Evolutionary conservation across 116 monocot species (phyloP).

Genomic region (Phalaenopsis hybrid): DNA sequence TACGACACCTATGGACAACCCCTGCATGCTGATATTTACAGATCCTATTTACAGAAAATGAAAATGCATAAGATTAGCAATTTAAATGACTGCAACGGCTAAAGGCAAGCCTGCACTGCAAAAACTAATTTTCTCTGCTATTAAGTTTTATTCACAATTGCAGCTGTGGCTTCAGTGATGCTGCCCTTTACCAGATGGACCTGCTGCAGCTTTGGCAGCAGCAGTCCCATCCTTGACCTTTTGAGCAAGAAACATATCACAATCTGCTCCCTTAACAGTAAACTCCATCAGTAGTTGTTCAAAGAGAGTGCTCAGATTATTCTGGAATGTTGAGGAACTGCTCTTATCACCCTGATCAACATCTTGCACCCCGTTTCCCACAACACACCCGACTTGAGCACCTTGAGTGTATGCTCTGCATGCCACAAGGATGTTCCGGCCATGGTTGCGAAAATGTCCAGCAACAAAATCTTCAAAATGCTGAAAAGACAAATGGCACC

Average conservation of each 20-base stretch:
- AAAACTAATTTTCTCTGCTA: not conserved
- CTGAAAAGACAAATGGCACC: constrained; percentile 19
- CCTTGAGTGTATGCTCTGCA: constrained; percentile 62
- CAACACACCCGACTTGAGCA: constrained; percentile 51
- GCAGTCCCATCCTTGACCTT: constrained; percentile 24
- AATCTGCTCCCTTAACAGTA: constrained; percentile 55
- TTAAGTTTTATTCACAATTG: not conserved
- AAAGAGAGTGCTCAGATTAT: constrained; percentile 20
- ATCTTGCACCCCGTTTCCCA: constrained; percentile 37
- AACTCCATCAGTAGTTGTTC: constrained; percentile 60
- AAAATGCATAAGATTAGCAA: not conserved
- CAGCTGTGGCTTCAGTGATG: too few species aligned
- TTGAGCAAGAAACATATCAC: constrained; percentile 33
- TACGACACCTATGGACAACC: not conserved
- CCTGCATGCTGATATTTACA: not conserved
- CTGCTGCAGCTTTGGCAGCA: not conserved
- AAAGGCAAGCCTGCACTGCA: not conserved
- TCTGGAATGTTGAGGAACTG: constrained; percentile 34
- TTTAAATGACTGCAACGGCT: not conserved
- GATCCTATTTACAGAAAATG: not conserved
- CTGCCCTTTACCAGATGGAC: not conserved
- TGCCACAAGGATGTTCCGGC: constrained; percentile 42
- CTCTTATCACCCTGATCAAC: constrained; percentile 42
- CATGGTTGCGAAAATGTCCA: constrained; percentile 51
- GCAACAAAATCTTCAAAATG: constrained; percentile 67